These are phyloP conservation scores for Neoconidiobolus thromboides DNA, from an alignment of 371 early-diverging fungal genomes.

Conservation along the genomic window DNA sequence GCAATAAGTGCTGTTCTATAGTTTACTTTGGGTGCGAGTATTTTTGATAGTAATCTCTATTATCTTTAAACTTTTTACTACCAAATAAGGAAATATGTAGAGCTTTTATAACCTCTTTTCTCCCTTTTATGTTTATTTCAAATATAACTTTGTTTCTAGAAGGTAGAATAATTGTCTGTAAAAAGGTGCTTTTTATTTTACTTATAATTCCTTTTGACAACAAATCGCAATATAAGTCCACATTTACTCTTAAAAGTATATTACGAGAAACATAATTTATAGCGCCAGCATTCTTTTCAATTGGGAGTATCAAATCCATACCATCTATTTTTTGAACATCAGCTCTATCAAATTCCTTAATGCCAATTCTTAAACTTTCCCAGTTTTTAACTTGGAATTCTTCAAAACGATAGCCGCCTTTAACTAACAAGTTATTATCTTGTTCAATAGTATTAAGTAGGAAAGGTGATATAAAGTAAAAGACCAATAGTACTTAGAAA, in stretches of 20 bases:
- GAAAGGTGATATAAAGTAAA: constrained; percentile 1
- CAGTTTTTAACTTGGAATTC: neutral
- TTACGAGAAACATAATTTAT: neutral
- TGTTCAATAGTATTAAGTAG: neutral
- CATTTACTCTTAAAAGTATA: neutral
- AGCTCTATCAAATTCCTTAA: neutral
- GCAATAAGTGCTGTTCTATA: too few relatives aligned
- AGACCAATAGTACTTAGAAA: neutral
- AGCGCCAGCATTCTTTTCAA: neutral
- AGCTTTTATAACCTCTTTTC: neutral
- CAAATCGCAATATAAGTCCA: neutral
- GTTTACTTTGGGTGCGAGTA: neutral
- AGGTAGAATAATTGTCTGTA: neutral
- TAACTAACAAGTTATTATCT: neutral
- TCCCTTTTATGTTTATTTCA: neutral
- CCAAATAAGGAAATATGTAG: neutral
- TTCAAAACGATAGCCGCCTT: neutral
- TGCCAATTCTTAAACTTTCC: neutral
- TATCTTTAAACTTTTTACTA: neutral
- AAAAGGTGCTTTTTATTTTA: neutral
- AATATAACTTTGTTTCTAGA: neutral
- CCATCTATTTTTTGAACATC: neutral
- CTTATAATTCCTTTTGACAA: neutral
- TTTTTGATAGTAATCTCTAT: neutral
- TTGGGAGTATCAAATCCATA: neutral